Evolutionary conservation across 768 basidiomycete genomes (phyloP).

Genomic region (Rhodocollybia butyracea): DNA sequence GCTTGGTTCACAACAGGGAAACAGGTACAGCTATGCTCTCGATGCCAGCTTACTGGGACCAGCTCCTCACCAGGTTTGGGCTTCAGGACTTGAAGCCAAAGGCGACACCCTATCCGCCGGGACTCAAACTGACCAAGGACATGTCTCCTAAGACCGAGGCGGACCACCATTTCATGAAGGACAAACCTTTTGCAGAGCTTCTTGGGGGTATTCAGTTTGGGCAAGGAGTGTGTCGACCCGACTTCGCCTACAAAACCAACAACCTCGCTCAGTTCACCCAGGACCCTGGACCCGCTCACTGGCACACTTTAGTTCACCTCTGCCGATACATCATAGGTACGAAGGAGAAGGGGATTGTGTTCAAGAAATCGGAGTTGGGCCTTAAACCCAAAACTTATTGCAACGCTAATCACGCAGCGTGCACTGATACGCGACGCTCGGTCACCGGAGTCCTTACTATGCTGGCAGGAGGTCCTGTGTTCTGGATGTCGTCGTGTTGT

Average conservation of each 20-base stretch:
- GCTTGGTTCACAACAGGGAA: constrained; percentile 3
- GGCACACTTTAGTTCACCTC: constrained; percentile 2
- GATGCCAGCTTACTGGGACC: constrained; percentile 10
- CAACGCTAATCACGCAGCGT: no score
- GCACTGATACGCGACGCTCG: no score
- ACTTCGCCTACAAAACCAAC: background rate
- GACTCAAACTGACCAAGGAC: constrained; percentile 2
- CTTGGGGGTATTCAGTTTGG: constrained; percentile 7
- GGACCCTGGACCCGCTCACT: background rate
- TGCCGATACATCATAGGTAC: background rate
- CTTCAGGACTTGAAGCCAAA: constrained; percentile 7
- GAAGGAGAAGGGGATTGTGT: background rate
- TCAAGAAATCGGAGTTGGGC: no score
- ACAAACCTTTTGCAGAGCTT: constrained; percentile 7
- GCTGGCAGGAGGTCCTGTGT: no score
- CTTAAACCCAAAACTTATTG: no score
- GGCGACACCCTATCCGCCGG: constrained; percentile 10
- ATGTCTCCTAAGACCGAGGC: background rate
- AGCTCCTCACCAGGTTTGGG: constrained; percentile 8
- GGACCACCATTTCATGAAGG: constrained; percentile 2
- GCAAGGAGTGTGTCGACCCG: background rate
- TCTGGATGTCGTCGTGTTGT: no score
- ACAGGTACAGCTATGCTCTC: constrained; percentile 1
- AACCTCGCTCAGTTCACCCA: constrained; percentile 1
- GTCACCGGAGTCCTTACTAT: no score